Base-by-base conservation (phyloP, 306 rosid genomes). In the Castanea mollissima region DNA sequence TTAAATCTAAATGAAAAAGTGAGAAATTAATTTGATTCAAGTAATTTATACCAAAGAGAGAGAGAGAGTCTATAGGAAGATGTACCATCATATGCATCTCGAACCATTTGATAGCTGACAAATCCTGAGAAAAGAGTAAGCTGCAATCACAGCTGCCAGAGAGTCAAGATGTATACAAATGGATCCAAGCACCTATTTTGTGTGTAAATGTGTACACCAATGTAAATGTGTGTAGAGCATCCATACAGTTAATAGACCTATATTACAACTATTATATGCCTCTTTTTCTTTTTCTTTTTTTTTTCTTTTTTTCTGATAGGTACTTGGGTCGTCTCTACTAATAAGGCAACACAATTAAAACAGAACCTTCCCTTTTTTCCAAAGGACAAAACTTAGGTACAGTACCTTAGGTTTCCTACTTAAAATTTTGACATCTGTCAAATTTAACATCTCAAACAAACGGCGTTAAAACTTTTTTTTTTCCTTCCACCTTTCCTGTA, bases 71-170 rank as follows among this genome's bases (percentile, higher is more conserved):
- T 21, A 6, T 10, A 32, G 64, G 65, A 78, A 84, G 83, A 80
- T 32, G 54, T 89, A 96, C 98, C 98, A 70, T 96, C 97, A 82
- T 93, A 93, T 75, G 99, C 96, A 80, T 96, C 99, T 84, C 98
- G 94, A 79, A 96, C 99, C 99, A 96, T 96, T 78, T 93, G 97
- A 86, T 96, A 96, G 91, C 98, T 93, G 83, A 96, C 97, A 89
- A 96, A 96, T 79, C 99, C 99, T 16, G 99, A 96, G 90, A 93
- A 96, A 77, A 93, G 97, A 31, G 99, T 91, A 74, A 96, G 91
- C 98, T 93, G 98, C 91, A 89, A 81, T 78, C 63, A 73, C 69
- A 83, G 72, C 71, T 51, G 87, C 46, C 80, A 84, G 73, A 25
- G 46, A 79, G 80, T 88, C 80, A 92, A 88, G 59, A 80, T 76